Base-by-base conservation (phyloP, 805 yeast species). In the Brettanomyces sp. region DNA sequence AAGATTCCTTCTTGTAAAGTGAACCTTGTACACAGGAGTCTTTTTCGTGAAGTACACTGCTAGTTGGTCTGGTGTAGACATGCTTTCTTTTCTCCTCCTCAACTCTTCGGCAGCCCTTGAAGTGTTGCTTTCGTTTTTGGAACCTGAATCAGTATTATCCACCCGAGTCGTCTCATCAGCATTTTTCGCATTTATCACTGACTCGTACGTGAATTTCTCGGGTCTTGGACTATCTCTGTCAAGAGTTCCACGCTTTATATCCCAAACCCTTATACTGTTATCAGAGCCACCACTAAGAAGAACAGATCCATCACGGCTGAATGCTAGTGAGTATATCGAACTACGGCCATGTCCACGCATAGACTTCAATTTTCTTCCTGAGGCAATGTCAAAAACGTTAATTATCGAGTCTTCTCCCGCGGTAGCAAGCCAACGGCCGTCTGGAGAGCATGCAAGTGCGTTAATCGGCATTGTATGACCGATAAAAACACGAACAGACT, bases 321-420 rank as follows among this genome's bases (percentile, higher is more conserved):
- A 91, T 4, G 85, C 74, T 49, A 93, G 69, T 5, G 96, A 86
- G 62, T 90, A 84, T 36, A 93, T 82, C 2, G 95, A 80, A 30
- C 85, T 77, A 52, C 86, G 72, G 30, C 96, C 98, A 61, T 93
- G 99, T 0, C 99, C 99, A 47, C 87, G 77, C 97, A 93, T 87
- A 8, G 86, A 73, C 65, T 93, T 93, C 52, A 93, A 69, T 44
- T 89, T 70, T 52, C 95, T 75, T 22, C 98, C 98, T 2, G 90
- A 77, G 2, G 96, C 95, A 46, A 86, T 80, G 67, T 93, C 99
- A 95, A 97, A 93, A 36, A 93, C 73, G 59, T 84, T 83, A 34
- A 93, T 85, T 8, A 84, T 76, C 39, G 89, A 80, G 62, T 93
- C 98, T 59, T 89, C 97, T 45, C 96, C 95, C 3, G 95, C 97